Base-by-base conservation (phyloP, 2,329 filamentous ascomycete species). In the Alternaria novae-zelandiae region DNA sequence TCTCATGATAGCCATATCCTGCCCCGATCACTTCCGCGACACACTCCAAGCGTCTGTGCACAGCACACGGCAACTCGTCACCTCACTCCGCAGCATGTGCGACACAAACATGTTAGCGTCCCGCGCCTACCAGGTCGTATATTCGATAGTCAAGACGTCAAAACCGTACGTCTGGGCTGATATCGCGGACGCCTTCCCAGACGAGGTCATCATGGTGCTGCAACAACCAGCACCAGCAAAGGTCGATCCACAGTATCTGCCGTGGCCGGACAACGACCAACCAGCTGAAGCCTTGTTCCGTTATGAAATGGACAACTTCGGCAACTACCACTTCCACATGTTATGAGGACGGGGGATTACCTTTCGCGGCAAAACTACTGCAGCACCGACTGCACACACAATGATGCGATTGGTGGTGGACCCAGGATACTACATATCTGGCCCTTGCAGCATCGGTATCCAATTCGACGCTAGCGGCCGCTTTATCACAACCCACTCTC, bases 1-100 rank as follows among this genome's bases (percentile, higher is more conserved):
- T 12, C 67, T 81, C 13, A 71, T 80, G 65, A 72, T 76, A 17
- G 79, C 79, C 55, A 60, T 80, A 11, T 74, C 73, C 3, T 74
- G 72, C 47, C 63, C 58, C 2, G 32, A 43, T 8, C 59, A 61
- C 30, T 61, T 67, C 12, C 20, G 45, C 28, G 25, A 59, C 3
- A 36, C 49, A 12, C 23, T 20, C 4, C 10, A 20, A 12, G 15
- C 15, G 13, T 54, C 51, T 8, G 12, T 59, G n/a, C 56, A 17
- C 12, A 13, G 12, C 41, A 6, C 32, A 17, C 20, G 32, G 17
- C 28, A 15, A 32, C 68, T 74, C 10, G 56, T 75, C 11, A 58
- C 64, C 5, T 75, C 73, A 70, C 68, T 80, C 6, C 61, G 66
- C 7, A 61, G 36, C 20, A 74, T 80, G 70, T 64, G 72, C 1